These are phyloP conservation scores for Fomes fomentarius DNA, from an alignment of 1,284 basidiomycete genomes.

Conservation along the genomic window DNA sequence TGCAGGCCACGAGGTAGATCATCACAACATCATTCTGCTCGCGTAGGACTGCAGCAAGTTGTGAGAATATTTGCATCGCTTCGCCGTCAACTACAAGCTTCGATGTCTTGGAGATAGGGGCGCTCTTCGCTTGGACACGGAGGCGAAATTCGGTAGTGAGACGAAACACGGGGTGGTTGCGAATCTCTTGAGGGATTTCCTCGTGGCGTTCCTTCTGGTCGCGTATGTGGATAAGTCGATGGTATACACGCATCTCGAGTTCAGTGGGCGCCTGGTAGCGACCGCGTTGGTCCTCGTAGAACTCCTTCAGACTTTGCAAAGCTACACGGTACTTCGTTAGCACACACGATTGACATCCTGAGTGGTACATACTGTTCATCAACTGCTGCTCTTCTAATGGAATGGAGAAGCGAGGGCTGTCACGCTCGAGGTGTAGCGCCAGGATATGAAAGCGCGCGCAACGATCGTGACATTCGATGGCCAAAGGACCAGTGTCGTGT, in stretches of 20 bases:
- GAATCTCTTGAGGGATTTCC: constrained; percentile 76
- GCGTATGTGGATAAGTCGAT: constrained; percentile 89
- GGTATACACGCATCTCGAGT: constrained; percentile 95
- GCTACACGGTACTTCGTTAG: constrained; percentile 48
- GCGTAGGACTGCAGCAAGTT: constrained; percentile 56
- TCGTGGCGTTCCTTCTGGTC: constrained; percentile 84
- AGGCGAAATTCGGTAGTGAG: constrained; percentile 81
- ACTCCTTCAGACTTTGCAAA: constrained; percentile 89
- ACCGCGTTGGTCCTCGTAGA: constrained; percentile 85
- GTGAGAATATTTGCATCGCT: constrained; percentile 70
- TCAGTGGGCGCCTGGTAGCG: constrained; percentile 78
- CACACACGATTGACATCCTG: neutral
- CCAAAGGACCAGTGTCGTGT: constrained; percentile 74
- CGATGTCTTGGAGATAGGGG: constrained; percentile 71
- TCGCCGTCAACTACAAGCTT: constrained; percentile 60
- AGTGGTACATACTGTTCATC: constrained; percentile 82
- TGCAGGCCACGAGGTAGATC: constrained; percentile 77
- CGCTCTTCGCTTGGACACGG: constrained; percentile 82
- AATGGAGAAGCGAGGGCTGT: constrained; percentile 64
- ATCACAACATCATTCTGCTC: constrained; percentile 65
- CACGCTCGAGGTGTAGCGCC: constrained; percentile 76
- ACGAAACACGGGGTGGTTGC: constrained; percentile 77
- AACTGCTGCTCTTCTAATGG: constrained; percentile 87
- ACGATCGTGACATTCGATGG: constrained; percentile 91
- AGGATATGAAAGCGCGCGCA: constrained; percentile 95